These are phyloP conservation scores for Geum urbanum DNA, from an alignment of 306 rosid species.

Conservation along the genomic window DNA sequence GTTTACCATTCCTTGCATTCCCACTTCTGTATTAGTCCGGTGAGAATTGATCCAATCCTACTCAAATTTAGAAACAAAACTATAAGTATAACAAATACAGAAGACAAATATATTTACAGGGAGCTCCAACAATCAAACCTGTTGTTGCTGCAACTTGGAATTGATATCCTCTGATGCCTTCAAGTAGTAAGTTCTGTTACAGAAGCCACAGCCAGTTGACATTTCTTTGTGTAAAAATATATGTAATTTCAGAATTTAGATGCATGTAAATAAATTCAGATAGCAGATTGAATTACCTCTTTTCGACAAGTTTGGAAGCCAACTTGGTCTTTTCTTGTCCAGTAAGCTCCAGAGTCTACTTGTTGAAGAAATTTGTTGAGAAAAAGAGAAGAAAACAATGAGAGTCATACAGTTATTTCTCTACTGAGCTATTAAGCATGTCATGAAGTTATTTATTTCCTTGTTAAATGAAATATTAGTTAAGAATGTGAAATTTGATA, in stretches of 20 bases:
- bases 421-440: background rate
- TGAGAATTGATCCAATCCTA: constrained; percentile 55
- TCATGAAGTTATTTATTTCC: background rate
- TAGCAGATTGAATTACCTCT: constrained; percentile 48
- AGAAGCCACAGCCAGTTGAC: constrained; percentile 28
- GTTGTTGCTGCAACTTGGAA: constrained; percentile 53
- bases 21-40: constrained; percentile 32
- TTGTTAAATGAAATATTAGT: background rate
- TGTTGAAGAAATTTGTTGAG: constrained; percentile 15
- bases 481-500: background rate
- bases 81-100: constrained; percentile 2
- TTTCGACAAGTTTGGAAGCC: constrained; percentile 54
- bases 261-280: constrained; percentile 16
- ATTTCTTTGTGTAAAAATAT: too few relatives aligned
- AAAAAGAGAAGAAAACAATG: constrained; percentile 15
- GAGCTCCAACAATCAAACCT: constrained; percentile 43
- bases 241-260: too few relatives aligned
- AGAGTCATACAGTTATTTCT: constrained; percentile 22
- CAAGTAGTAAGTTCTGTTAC: constrained; percentile 53
- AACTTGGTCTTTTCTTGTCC: constrained; percentile 62
- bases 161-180: constrained; percentile 45
- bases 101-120: constrained; percentile 17
- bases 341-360: constrained; percentile 68
- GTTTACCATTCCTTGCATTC: constrained; percentile 45
- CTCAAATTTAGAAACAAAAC: constrained; percentile 27